Base-by-base conservation (phyloP, 2,329 filamentous ascomycete species). In the Aaosphaeria arxii region DNA sequence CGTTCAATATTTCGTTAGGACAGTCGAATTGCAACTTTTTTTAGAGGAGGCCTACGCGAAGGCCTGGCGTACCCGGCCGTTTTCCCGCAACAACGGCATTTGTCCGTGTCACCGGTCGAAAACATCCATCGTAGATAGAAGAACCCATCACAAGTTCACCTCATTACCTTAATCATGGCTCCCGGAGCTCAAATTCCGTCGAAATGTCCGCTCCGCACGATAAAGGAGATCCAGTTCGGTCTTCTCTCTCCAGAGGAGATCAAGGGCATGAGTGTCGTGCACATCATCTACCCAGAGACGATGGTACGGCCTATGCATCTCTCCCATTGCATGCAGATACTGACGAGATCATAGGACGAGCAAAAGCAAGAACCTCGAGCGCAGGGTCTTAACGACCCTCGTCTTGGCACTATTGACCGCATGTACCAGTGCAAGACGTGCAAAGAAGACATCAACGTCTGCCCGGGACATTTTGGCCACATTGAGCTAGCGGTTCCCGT, bases 181-280 rank as follows among this genome's bases (percentile, higher is more conserved):
- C 95, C 95, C 7, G 68, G 89, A 91, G 75, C 96, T 89, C 71
- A 91, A 88, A 82, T 91, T 89, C 56, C 62, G 54, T 70, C 67
- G 11, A 70, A 69, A 60, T 70, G 67, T 83, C 91, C 91, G 73
- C 82, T 97, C 82, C 92, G 94, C 80, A 95, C 88, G 59, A 91
- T 99, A 66, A 87, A 96, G 81, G 95, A 99, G 81, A 96, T 99
- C 64, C 95, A 99, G 80, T 99, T 99, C 70, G 94, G 94, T 69
- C 83, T 99, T 70, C 84, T 99, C 74, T 95, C 94, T 33, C 94
- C 94, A 29, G 94, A 99, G 72, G 95, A 99, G 78, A 96, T 97
- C 75, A 97, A 99, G 80, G 91, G 88, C 66, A 95, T 97, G 90
- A 96, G 91, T 74, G 92, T 97, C 55, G 88, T 86, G 61, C 89